phyloP scores from a whole-genome alignment of 768 basidiomycete species.

The Pleurotus pulmonarius region DNA sequence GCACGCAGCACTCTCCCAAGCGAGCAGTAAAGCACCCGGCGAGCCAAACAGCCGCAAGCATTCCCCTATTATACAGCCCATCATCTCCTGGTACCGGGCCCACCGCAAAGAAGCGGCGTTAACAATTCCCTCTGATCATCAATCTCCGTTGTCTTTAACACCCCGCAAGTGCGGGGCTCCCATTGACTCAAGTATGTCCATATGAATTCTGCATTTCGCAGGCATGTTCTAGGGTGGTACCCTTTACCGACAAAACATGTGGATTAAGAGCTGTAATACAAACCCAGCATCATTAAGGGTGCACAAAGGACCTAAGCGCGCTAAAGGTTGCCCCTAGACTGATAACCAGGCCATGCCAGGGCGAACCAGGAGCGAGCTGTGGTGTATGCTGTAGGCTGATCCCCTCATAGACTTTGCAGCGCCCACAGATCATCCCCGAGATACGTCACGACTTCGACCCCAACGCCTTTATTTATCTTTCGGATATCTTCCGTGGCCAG shows the following conservation, averaged over 20 bases:
- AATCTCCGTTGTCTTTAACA: not conserved
- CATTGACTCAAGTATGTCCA: not conserved
- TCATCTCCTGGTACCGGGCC: not conserved
- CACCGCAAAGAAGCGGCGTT: not conserved
- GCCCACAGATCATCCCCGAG: slow-evolving; percentile 90
- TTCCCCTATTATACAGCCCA: not conserved
- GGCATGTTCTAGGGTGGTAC: not conserved
- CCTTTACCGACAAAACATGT: not conserved
- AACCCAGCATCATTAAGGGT: not conserved
- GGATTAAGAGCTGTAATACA: not conserved
- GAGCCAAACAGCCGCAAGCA: not conserved
- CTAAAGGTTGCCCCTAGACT: no score
- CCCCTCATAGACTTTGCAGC: slow-evolving; percentile 50
- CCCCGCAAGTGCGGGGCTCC: slow-evolving; percentile 1
- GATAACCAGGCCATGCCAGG: not conserved
- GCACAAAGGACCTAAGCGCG: no score
- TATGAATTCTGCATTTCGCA: not conserved
- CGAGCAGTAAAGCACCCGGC: not conserved
- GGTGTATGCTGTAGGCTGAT: slow-evolving; percentile 2
- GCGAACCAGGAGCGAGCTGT: not conserved
- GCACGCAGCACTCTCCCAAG: not conserved
- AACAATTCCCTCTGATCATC: not conserved
- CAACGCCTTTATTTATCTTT: slow-evolving; percentile 84
- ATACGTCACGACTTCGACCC: slow-evolving; percentile 82
- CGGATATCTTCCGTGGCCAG: slow-evolving; percentile 87